Base-by-base conservation (phyloP, 2,329 filamentous ascomycete species). In the Cladosporium oxysporum region DNA sequence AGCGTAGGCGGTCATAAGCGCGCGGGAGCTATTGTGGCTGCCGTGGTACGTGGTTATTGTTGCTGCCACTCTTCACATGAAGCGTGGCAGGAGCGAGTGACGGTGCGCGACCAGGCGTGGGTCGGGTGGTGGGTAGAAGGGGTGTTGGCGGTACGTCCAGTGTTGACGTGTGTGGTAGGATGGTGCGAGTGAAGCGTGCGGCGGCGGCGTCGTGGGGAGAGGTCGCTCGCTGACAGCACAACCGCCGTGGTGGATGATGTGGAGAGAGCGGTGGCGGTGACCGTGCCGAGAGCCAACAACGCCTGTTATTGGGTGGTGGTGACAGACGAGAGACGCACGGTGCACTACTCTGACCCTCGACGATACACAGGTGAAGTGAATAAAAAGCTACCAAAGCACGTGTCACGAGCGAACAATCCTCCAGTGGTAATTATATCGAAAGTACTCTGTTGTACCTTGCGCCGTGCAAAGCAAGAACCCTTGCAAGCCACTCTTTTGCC, bases 1-100 rank as follows among this genome's bases (percentile, higher is more conserved):
- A 31, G 61, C 61, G 50, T 63, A 47, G 50, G 33, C 26, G 50
- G 50, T 55, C 61, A 63, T 63, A 57, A 57, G 61, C 61, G 61
- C 61, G 61, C 61, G 50, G 28, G 31, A 29, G 55, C 31, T 58
- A 58, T 58, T 47, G 50, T 57, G 50, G 50, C 50, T 57, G 61
- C 61, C 50, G 61, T 57, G 28, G 31, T 18, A 55, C 29, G 49
- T 28, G 60, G 52, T 33, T 33, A 33, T 33, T 49, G 16, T 37
- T 55, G 35, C 52, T 57, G 61, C 61, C 61, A 57, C 61, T n/a
- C 35, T 53, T 63, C 50, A 35, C 14, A 18, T 21, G 31, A 33
- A 62, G 47, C 23, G 29, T 23, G 44, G 61, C 61, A 57, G 14
- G 23, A 37, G 37, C 47, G 29, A 55, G 26, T 33, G 52, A 31